Conservation (phyloP, 257 asterid genomes). For the Solanum okadae region DNA sequence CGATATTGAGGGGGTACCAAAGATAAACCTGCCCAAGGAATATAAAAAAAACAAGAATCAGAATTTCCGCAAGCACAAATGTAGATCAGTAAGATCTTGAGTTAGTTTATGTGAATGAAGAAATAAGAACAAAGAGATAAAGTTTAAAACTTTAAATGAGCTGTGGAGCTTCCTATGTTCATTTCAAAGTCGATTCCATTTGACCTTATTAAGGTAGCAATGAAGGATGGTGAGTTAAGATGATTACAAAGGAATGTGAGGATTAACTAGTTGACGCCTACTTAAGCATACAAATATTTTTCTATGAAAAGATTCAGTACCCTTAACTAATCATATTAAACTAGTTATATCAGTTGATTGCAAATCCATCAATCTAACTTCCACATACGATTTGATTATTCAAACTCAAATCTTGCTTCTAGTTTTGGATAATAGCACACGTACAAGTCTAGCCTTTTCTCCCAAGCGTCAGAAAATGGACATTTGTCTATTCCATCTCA, state of each 20-base stretch:
- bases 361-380: background rate
- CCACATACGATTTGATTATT: background rate
- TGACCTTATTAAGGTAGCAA: background rate
- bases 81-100: background rate
- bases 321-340: background rate
- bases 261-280: background rate
- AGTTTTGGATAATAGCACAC: background rate
- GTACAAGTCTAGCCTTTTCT: background rate
- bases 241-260: background rate
- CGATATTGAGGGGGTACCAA: constrained; percentile 90
- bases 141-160: background rate
- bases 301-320: background rate
- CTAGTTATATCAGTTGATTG: background rate
- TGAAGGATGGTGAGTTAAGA: background rate
- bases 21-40: constrained; percentile 58
- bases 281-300: background rate
- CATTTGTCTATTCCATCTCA: background rate
- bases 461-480: background rate
- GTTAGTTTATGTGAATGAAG: background rate
- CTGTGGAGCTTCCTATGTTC: background rate
- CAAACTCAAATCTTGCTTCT: background rate
- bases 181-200: background rate
- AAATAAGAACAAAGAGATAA: background rate
- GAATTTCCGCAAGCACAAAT: background rate
- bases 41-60: constrained; percentile 1